Evolutionary conservation across 2,329 filamentous ascomycete species (phyloP).

Genomic region (Madurella mycetomatis): DNA sequence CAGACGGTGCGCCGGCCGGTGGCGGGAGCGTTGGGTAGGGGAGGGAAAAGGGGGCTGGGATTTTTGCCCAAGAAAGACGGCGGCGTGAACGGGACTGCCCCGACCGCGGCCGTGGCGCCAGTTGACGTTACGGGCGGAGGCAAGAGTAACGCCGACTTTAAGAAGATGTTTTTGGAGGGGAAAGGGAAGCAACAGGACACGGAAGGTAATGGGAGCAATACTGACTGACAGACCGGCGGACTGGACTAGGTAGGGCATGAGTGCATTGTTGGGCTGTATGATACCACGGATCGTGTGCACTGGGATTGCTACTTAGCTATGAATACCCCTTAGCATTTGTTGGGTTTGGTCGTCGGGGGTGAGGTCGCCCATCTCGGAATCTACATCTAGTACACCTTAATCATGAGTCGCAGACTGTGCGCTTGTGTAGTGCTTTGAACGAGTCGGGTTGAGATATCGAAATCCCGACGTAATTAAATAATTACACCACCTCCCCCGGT

Average conservation of each 20-base stretch:
- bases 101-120: constrained; percentile 18
- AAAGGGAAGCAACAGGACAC: neutral
- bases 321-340: constrained; percentile 13
- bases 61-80: constrained; percentile 34
- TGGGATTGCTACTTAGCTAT: constrained; percentile 3
- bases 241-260: neutral
- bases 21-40: constrained; percentile 36
- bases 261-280: constrained; percentile 6
- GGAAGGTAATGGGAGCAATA: constrained; percentile 4
- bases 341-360: neutral
- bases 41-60: constrained; percentile 40
- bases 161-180: constrained; percentile 28
- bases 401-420: neutral
- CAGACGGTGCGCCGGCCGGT: constrained; percentile 41
- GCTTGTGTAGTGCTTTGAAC: neutral
- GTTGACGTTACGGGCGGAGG: neutral
- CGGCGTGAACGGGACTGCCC: constrained; percentile 14
- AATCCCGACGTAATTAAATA: too few species aligned
- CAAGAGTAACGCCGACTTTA: constrained; percentile 33
- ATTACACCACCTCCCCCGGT: too few species aligned
- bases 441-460: too few species aligned
- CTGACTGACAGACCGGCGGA: neutral
- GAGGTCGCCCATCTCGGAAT: neutral
- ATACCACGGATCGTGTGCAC: constrained; percentile 10
- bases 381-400: neutral